phyloP scores from a whole-genome alignment of 306 rosid genomes.

The Medicago lupulina region DNA sequence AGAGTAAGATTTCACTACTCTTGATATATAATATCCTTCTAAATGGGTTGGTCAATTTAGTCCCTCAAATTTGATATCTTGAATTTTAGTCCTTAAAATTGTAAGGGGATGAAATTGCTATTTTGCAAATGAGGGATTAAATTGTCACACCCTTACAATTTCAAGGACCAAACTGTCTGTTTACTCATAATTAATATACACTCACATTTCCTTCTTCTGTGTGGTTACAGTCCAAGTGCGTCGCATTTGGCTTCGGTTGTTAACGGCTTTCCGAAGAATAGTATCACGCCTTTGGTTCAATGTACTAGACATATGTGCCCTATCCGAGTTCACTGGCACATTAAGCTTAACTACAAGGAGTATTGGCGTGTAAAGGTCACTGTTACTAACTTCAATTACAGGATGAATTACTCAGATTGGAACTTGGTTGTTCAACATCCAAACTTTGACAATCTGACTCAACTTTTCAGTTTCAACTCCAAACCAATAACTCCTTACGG shows the following conservation, averaged over 20 bases:
- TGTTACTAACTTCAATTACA: conserved; percentile 79
- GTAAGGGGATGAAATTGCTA: too few relatives aligned
- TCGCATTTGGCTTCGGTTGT: conserved; percentile 72
- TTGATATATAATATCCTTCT: conserved; percentile 16
- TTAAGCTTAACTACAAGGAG: conserved; percentile 77
- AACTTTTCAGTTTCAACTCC: conserved; percentile 87
- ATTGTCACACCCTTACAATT: too few relatives aligned
- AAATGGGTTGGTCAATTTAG: background rate
- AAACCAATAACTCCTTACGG: conserved; percentile 70
- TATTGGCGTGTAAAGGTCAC: conserved; percentile 94
- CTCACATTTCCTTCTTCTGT: conserved; percentile 16
- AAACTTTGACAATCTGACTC: conserved; percentile 85
- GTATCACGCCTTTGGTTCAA: conserved; percentile 63
- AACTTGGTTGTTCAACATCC: conserved; percentile 89
- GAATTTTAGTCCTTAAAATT: too few relatives aligned
- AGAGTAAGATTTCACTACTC: conserved; percentile 56
- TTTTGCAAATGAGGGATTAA: too few relatives aligned
- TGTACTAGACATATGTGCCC: conserved; percentile 95
- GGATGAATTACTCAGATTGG: conserved; percentile 84
- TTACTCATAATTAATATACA: conserved; percentile 2
- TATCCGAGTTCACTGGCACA: conserved; percentile 89
- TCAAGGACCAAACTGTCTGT: too few relatives aligned
- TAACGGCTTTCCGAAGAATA: conserved; percentile 44
- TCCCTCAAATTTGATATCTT: too few relatives aligned
- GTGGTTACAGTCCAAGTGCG: conserved; percentile 56